Evolutionary conservation across 2,329 filamentous ascomycete species (phyloP).

Genomic region (Colletotrichum sp.): DNA sequence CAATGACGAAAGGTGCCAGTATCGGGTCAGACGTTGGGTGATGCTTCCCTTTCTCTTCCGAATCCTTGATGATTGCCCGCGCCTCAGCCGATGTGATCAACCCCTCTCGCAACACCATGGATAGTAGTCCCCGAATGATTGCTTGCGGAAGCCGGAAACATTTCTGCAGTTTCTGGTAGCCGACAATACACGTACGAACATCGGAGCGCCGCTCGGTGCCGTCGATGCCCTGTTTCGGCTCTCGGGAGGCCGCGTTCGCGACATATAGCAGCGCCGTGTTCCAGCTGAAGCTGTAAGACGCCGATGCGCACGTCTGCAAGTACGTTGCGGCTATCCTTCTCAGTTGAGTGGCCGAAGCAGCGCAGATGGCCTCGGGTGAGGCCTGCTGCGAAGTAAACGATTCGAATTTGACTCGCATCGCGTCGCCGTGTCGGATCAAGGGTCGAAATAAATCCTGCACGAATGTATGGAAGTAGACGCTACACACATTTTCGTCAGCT

Average conservation of each 20-base stretch:
- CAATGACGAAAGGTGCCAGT: neutral
- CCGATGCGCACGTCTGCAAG: neutral
- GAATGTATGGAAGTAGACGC: neutral
- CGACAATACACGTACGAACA: neutral
- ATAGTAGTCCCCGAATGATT: neutral
- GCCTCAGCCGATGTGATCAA: neutral
- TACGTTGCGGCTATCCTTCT: neutral
- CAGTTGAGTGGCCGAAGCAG: neutral
- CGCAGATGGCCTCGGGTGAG: neutral
- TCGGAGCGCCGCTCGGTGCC: neutral
- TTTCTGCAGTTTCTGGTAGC: neutral
- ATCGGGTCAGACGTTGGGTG: neutral
- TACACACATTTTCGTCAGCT: neutral
- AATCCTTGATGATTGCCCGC: neutral
- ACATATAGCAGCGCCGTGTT: neutral
- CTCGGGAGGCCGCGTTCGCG: neutral
- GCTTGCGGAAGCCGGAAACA: neutral
- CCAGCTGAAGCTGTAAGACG: conserved; percentile 2
- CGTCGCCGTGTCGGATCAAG: neutral
- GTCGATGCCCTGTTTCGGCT: neutral
- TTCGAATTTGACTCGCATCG: neutral
- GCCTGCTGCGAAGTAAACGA: conserved; percentile 1
- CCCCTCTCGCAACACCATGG: neutral
- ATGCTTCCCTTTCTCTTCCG: neutral
- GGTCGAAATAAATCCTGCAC: conserved; percentile 3